A percentile compares a stretch with the other conserved stretches of the same genome.
These are phyloP conservation scores for Taphrina deformans DNA, from an alignment of 1,139 yeast species.

Conservation along the genomic window DNA sequence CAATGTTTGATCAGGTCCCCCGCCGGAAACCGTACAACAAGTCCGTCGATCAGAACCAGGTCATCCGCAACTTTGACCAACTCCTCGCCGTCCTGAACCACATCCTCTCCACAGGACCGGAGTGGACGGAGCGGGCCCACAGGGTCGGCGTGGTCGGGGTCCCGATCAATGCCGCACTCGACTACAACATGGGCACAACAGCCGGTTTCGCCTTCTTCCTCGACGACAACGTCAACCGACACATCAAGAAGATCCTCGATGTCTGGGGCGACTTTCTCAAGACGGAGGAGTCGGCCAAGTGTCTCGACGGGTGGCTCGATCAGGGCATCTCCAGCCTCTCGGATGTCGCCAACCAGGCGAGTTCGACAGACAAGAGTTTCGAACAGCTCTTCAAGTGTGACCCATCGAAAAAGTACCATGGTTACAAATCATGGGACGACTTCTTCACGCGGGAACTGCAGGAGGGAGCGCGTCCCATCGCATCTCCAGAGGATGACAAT, in stretches of 20 bases:
- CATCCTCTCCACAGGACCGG: conserved; percentile 13
- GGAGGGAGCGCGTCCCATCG: conserved; percentile 12
- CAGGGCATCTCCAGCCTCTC: conserved; percentile 1
- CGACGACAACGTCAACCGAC: conserved; percentile 1
- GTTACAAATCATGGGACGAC: conserved; percentile 19
- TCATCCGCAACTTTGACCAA: conserved; percentile 12
- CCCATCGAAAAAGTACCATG: conserved; percentile 17
- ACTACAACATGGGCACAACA: conserved; percentile 22
- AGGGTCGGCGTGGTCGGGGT: conserved; percentile 21
- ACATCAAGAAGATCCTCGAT: conserved; percentile 21
- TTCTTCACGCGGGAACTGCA: conserved; percentile 14
- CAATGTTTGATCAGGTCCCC: conserved; percentile 27
- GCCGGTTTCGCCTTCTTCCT: conserved; percentile 26
- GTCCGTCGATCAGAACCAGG: conserved; percentile 18
- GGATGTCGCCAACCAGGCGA: conserved; percentile 15
- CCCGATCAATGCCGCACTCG: conserved; percentile 25
- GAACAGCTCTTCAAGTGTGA: conserved; percentile 14
- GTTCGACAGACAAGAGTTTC: conserved; percentile 16
- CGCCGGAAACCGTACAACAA: conserved; percentile 14
- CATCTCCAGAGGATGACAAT: conserved; percentile 14
- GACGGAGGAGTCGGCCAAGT: conserved; percentile 12
- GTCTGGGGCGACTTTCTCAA: conserved; percentile 22
- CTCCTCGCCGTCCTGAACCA: conserved; percentile 10
- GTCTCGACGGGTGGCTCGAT: conserved; percentile 18
- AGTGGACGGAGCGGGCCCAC: conserved; percentile 16